These are phyloP conservation scores for Solanum sitiens DNA, from an alignment of 257 asterid species.

Conservation along the genomic window DNA sequence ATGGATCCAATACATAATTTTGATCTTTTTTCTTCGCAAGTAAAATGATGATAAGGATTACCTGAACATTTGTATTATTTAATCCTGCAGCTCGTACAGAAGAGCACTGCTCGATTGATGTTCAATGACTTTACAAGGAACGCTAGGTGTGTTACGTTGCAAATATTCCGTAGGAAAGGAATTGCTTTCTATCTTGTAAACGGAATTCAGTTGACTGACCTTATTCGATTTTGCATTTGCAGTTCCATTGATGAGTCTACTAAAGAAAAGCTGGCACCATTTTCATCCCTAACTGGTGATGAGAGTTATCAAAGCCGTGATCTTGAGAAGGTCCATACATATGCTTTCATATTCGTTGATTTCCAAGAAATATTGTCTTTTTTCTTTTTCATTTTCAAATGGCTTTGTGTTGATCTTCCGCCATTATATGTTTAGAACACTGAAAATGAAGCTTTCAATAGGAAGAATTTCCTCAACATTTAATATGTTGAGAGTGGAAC, in stretches of 20 bases:
- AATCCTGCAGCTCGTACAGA: slow-evolving; percentile 90
- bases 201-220: background rate
- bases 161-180: background rate
- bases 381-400: background rate
- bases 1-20: background rate
- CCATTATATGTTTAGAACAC: background rate
- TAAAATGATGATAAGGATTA: background rate
- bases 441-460: background rate
- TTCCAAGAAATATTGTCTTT: background rate
- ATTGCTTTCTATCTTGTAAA: too few species aligned
- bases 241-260: slow-evolving; percentile 80
- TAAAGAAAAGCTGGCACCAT: slow-evolving; percentile 67
- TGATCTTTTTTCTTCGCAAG: background rate
- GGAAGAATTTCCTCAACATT: background rate
- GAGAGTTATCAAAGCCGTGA: slow-evolving; percentile 96
- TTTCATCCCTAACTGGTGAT: slow-evolving; percentile 58
- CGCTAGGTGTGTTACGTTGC: slow-evolving; percentile 44
- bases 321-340: slow-evolving; percentile 71
- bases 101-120: slow-evolving; percentile 81
- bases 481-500: background rate
- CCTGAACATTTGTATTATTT: background rate
- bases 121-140: slow-evolving; percentile 60
- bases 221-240: slow-evolving; percentile 7
- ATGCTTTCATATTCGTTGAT: background rate
- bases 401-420: background rate